Conservation (phyloP, 2,329 filamentous ascomycete species). For the Passalora sequoiae region DNA sequence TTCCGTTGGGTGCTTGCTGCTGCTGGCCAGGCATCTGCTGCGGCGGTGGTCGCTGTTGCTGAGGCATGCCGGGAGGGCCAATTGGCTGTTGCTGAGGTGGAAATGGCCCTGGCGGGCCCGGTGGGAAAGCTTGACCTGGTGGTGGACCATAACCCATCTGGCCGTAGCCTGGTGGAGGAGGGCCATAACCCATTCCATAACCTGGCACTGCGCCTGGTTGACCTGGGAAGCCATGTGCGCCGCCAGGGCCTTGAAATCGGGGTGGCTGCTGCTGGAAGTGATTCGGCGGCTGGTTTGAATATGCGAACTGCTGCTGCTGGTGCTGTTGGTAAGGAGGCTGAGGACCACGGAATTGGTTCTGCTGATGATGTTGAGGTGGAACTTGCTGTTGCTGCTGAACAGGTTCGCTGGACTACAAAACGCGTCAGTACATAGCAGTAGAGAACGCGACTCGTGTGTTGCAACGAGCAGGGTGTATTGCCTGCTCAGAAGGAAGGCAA, state of each 20-base stretch:
- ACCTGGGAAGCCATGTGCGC: conserved; percentile 42
- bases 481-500: conserved; percentile 98
- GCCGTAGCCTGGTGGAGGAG: conserved; percentile 42
- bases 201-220: conserved; percentile 50
- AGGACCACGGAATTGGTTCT: conserved; percentile 34
- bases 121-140: conserved; percentile 54
- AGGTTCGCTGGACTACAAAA: conserved; percentile 27
- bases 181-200: conserved; percentile 59
- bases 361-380: conserved; percentile 36
- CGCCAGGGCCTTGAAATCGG: conserved; percentile 43
- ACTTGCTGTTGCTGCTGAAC: conserved; percentile 29
- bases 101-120: conserved; percentile 44
- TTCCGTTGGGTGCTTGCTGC: conserved; percentile 37
- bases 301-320: conserved; percentile 29
- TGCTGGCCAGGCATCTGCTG: conserved; percentile 44
- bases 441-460: conserved; percentile 6
- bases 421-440: conserved; percentile 1
- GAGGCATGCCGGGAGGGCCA: conserved; percentile 47
- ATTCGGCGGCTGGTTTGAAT: conserved; percentile 36
- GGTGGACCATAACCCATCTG: conserved; percentile 30
- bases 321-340: conserved; percentile 39
- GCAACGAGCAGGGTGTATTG: conserved; percentile 6
- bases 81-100: conserved; percentile 45
- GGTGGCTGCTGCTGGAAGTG: conserved; percentile 45
- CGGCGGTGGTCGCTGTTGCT: conserved; percentile 38